These are phyloP conservation scores for Debaryomycetaceae sp. DNA, from an alignment of 1,139 yeast genomes.

Conservation along the genomic window DNA sequence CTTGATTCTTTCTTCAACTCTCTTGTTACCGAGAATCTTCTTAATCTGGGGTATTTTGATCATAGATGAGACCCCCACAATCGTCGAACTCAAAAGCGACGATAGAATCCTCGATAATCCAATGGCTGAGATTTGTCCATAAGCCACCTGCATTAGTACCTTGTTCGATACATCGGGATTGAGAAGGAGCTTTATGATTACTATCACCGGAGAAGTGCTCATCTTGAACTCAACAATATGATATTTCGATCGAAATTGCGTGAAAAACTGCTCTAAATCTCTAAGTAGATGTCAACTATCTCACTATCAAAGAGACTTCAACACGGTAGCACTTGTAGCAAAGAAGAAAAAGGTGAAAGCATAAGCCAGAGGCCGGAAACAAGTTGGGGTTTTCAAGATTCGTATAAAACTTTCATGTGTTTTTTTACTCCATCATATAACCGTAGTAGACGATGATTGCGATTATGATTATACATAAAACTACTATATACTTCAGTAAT, in stretches of 20 bases:
- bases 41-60: slow-evolving; percentile 43
- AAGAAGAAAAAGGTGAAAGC: too few species aligned
- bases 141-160: slow-evolving; percentile 37
- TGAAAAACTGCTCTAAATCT: too few species aligned
- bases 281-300: too few species aligned
- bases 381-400: not conserved
- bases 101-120: slow-evolving; percentile 38
- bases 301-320: too few species aligned
- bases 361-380: too few species aligned
- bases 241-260: too few species aligned
- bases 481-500: not conserved
- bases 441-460: not conserved
- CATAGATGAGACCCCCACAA: slow-evolving; percentile 41
- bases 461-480: not conserved
- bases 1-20: slow-evolving; percentile 22
- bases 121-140: slow-evolving; percentile 31
- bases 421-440: not conserved
- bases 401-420: not conserved
- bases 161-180: slow-evolving; percentile 42
- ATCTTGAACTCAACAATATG: not conserved
- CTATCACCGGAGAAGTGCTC: slow-evolving; percentile 21
- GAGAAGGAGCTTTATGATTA: slow-evolving; percentile 30
- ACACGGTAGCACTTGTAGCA: too few species aligned
- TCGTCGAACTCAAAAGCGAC: slow-evolving; percentile 30
- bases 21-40: slow-evolving; percentile 30